These are phyloP conservation scores for Pythium folliculosum DNA, from an alignment of 352 stramenopile species.

Conservation along the genomic window DNA sequence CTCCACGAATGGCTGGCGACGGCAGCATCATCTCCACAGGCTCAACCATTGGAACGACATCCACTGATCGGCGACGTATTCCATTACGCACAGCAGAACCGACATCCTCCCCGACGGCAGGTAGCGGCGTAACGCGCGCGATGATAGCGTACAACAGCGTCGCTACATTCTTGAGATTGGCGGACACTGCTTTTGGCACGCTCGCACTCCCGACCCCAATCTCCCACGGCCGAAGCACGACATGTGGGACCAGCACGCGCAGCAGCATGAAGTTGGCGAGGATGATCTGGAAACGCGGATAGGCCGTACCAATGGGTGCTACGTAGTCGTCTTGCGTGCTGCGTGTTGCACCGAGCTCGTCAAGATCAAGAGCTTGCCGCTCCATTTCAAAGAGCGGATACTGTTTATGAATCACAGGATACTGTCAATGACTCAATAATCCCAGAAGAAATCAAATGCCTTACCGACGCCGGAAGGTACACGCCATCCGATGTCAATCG, in stretches of 20 bases:
- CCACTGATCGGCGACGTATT: slow-evolving; percentile 8
- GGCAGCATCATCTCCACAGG: background rate
- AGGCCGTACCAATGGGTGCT: background rate
- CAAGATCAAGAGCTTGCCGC: slow-evolving; percentile 47
- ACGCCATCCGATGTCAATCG: slow-evolving; percentile 55
- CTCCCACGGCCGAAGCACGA: slow-evolving; percentile 56
- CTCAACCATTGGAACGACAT: slow-evolving; percentile 3
- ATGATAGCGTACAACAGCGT: slow-evolving; percentile 59
- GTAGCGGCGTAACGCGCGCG: slow-evolving; percentile 43
- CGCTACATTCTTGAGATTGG: slow-evolving; percentile 50
- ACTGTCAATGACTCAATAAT: background rate
- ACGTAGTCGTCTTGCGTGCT: slow-evolving; percentile 30
- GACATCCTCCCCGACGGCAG: slow-evolving; percentile 17
- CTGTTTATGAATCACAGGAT: slow-evolving; percentile 21
- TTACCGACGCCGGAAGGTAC: slow-evolving; percentile 64
- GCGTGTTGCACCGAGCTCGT: slow-evolving; percentile 50
- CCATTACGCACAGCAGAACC: background rate
- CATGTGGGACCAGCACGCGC: slow-evolving; percentile 57
- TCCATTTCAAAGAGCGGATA: slow-evolving; percentile 64
- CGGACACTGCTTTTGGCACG: slow-evolving; percentile 5
- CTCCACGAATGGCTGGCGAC: background rate
- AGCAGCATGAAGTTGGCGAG: slow-evolving; percentile 66
- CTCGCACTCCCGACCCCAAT: slow-evolving; percentile 35
- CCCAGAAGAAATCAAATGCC: background rate
- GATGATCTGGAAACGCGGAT: slow-evolving; percentile 53